A percentile compares a stretch with the other conserved stretches of the same genome.
phyloP scores from a whole-genome alignment of 768 basidiomycete genomes.

The Strobilomyces confusus region DNA sequence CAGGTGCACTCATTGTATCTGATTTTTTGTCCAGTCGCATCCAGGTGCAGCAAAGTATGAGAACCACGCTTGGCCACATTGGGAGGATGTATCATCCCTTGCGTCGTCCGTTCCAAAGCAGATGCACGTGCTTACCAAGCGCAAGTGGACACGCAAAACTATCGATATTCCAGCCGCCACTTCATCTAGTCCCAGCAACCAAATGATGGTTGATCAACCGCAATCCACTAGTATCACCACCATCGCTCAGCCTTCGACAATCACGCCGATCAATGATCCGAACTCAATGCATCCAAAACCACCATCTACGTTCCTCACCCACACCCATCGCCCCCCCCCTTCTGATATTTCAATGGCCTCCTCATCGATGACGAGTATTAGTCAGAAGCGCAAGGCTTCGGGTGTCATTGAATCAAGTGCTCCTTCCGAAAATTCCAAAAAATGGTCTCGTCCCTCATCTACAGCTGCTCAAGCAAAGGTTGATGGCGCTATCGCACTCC shows the following conservation, averaged over 20 bases:
- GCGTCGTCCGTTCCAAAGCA: not conserved
- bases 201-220: not conserved
- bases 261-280: not conserved
- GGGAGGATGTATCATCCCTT: not conserved
- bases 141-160: not conserved
- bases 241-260: not conserved
- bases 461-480: not conserved
- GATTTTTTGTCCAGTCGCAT: not conserved
- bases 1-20: not conserved
- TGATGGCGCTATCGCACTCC: not conserved
- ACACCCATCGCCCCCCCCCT: not conserved
- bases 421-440: not conserved
- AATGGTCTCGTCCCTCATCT: not conserved
- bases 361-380: not conserved
- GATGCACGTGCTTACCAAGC: not conserved
- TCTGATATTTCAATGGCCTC: not conserved
- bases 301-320: not conserved
- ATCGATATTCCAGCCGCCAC: not conserved
- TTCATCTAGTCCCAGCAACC: not conserved
- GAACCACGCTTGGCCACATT: not conserved
- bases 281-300: not conserved
- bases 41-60: not conserved
- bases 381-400: not conserved
- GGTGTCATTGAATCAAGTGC: not conserved
- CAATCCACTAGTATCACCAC: not conserved